Evolutionary conservation across 805 yeast species (phyloP), one percentile per base, ranked within the genome.

Genomic region (Candida maesae): DNA sequence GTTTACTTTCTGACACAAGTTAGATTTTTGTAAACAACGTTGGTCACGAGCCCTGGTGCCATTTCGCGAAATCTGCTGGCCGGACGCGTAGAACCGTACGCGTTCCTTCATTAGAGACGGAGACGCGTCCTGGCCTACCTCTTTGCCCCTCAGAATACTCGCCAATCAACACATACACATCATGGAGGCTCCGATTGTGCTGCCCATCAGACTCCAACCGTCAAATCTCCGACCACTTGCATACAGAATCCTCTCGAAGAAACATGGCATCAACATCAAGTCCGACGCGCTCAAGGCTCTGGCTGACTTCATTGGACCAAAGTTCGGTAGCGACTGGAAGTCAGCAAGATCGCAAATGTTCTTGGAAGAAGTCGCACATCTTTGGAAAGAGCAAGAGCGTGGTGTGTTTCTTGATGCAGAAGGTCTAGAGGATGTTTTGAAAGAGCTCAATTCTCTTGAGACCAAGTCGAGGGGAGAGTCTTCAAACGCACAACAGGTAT

Each of bases 201-300:
- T 90, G 11, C 97, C 97, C 0, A 80, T 87, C 2, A 73, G 74
- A 42, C 76, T 91, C 2, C 84, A 80, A 39, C 87, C 96, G 0
- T 77, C 91, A 0, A 85, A 85, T 55, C 67, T 93, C 33, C 74
- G 99, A 33, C 99, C 99, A 1, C 66, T 91, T 36, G 97, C 97
- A 0, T 93, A 90, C 60, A 70, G 99, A 30, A 76, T 91, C 2
- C 63, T 93, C 8, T 86, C 98, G 5, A 91, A 89, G 63, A 93
- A 91, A 58, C 91, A 88, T 59, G 96, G 97, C 0, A 73, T 93
- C 21, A 89, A 89, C 60, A 76, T 93, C 48, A 88, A 91, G 55
- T 81, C 96, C 0, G 81, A 84, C 48, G 98, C 96, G 0, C 67
- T 93, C 13, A 74, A 71, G 33, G 73, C 74, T 1, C 65, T 93